Evolutionary conservation across 2,329 filamentous ascomycete species (phyloP), one percentile per base, ranked within the genome.

Genomic region (Coniochaeta sp.): DNA sequence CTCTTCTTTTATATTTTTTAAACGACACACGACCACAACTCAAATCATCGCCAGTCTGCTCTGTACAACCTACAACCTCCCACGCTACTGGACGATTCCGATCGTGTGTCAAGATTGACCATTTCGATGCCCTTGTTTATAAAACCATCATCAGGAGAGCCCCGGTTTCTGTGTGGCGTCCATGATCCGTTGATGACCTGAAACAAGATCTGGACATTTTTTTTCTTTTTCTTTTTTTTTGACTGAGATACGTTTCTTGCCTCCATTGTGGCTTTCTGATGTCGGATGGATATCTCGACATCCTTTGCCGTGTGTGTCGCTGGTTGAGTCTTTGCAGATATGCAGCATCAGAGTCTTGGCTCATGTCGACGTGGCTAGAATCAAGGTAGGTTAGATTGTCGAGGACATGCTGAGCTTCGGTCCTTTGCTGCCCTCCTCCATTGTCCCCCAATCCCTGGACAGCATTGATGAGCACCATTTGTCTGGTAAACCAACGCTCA

Each of bases 81-180:
- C 66, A 74, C 72, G 75, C 73, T 73, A 72, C 79, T 81, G 81
- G 63, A 73, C 77, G 77, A 78, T 73, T 74, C 74, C 76, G 79
- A 78, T 79, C 65, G 74, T 78, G 80, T 76, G 83, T 84, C 82
- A 71, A 86, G 83, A 86, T 70, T 66, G 77, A 82, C 73, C 67
- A 64, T 71, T 65, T 65, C 68, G 70, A 74, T 72, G 78, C 81
- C 81, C 77, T 84, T 85, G 81, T 77, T 77, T 80, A 58, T 57
- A 86, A 86, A 86, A 86, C 83, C 83, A 85, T 86, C 75, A 79
- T 84, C 82, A 84, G 81, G 83, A 86, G 83, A 81, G 83, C 82
- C 83, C 81, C 81, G 47, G 47, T 52, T 80, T 73, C 69, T 71
- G 81, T 72, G 81, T 75, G 82, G 82, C 81, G 78, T 70, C 82